phyloP scores from a whole-genome alignment of 176 grass and related monocot genomes.

The Ananas comosus region DNA sequence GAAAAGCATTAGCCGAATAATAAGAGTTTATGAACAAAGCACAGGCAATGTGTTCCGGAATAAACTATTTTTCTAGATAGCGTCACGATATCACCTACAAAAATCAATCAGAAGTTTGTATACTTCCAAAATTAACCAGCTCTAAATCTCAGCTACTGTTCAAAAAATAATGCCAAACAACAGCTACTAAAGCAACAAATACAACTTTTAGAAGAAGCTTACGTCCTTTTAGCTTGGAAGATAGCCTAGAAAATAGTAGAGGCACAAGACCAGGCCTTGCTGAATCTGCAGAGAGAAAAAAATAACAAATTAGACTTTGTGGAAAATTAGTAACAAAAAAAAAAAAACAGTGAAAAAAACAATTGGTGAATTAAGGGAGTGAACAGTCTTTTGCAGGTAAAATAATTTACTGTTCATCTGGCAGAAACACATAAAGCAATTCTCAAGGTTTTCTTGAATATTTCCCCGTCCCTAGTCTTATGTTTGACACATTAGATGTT shows the following conservation, averaged over 20 bases:
- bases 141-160: conserved; percentile 24
- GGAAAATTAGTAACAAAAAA: not conserved
- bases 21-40: too few species aligned
- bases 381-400: too few species aligned
- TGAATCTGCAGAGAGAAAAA: conserved; percentile 13
- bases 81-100: conserved; percentile 11
- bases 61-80: not conserved
- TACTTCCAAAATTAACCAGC: conserved; percentile 8
- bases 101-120: conserved; percentile 1
- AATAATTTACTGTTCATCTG: too few species aligned
- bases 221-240: conserved; percentile 28
- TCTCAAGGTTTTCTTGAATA: not conserved
- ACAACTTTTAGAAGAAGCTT: conserved; percentile 27
- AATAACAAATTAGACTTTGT: conserved; percentile 6
- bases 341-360: not conserved
- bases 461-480: not conserved
- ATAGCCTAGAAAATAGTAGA: conserved; percentile 26
- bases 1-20: too few species aligned
- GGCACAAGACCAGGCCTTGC: conserved; percentile 22
- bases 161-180: conserved; percentile 31
- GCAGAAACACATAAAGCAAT: not conserved
- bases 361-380: too few species aligned
- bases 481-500: too few species aligned
- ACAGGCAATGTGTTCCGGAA: too few species aligned
- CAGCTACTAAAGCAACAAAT: conserved; percentile 19